Base-by-base conservation (phyloP, 345 rosid species). In the Crucihimalaya himalaica region DNA sequence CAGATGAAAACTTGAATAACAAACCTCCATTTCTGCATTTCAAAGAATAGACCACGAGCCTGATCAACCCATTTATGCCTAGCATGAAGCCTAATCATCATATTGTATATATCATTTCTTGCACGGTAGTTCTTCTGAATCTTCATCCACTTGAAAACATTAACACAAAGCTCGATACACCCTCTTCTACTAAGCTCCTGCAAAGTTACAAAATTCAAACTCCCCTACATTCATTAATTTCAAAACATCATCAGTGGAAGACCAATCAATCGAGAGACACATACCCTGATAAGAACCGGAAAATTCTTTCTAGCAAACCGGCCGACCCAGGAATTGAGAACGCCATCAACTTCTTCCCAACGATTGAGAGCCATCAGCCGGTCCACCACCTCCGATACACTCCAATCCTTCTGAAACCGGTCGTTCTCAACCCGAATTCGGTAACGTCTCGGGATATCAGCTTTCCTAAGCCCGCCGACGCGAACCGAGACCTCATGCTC, bases 1-100 rank as follows among this genome's bases (percentile, higher is more conserved):
- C 50, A 65, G 10, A 52, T 11, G 2, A 53, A 37, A 54, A 68
- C 39, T 34, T 48, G n/a, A 34, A 66, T 31, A 16, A 70, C 28
- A 61, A 63, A 90, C 98, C 96, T 88, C 94, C 92, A 91, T 75
- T 91, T 80, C 82, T 89, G 96, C 98, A 93, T 93, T 81, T 93
- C 98, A 39, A 93, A 93, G 80, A 93, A 91, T 75, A 93, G 84
- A 13, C 98, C 98, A 12, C 98, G 92, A 46, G 98, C 96, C 72
- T 88, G 89, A 66, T 93, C 98, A 2, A 68, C 85, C 77, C 75
- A 80, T 63, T 84, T 85, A 82, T 89, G 92, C 63, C 98, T 86
- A 58, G 88, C 94, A 45, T 85, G 94, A 60, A 93, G 84, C 78
- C 96, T 86, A 34, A 93, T 93, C 88, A 91, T 84, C 92, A 88